These are phyloP conservation scores for Salvia sclarea DNA, from an alignment of 305 asterid species.

Conservation along the genomic window DNA sequence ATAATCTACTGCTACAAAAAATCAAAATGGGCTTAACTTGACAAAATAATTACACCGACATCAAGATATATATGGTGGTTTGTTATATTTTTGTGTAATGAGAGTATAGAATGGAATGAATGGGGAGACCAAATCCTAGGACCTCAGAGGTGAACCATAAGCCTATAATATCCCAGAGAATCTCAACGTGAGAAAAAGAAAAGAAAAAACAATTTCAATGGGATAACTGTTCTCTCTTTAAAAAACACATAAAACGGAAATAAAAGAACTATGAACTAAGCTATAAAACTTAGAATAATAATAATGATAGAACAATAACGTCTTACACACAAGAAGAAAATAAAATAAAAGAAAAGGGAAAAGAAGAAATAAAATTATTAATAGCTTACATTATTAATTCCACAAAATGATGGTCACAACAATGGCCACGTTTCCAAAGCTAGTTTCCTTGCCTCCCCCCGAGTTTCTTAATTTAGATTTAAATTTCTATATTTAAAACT, in stretches of 20 bases:
- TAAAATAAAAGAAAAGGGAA: too few relatives aligned
- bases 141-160: not conserved
- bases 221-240: not conserved
- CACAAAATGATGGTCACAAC: constrained; percentile 8
- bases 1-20: not conserved
- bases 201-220: too few relatives aligned
- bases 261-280: too few relatives aligned
- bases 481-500: not conserved
- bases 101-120: not conserved
- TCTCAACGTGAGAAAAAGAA: not conserved
- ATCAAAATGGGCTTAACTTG: not conserved
- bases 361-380: not conserved
- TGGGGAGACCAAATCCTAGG: not conserved
- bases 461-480: too few relatives aligned
- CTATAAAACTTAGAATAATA: not conserved
- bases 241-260: too few relatives aligned
- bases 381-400: not conserved
- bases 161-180: too few relatives aligned
- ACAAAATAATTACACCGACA: not conserved
- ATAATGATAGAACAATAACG: not conserved
- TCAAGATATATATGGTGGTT: not conserved
- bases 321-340: too few relatives aligned
- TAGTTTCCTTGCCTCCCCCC: too few relatives aligned
- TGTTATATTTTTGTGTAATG: too few relatives aligned
- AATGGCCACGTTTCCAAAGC: constrained; percentile 28